A percentile compares a stretch with the other conserved stretches of the same genome.
These are phyloP conservation scores for Crithidia bombi DNA, from an alignment of 208 protist genomes.

Conservation along the genomic window DNA sequence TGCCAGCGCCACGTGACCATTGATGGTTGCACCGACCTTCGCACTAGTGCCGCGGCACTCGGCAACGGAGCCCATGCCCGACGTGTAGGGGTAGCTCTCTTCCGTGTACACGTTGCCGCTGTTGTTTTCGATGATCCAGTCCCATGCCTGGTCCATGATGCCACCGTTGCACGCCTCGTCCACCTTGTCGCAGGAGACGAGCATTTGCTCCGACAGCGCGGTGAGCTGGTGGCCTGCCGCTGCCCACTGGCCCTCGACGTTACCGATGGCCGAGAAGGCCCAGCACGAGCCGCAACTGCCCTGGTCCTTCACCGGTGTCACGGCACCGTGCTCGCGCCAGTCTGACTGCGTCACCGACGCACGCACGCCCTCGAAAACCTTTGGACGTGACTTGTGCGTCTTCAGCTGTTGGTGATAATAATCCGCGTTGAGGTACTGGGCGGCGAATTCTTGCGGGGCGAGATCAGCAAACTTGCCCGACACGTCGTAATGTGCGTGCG, in stretches of 20 bases:
- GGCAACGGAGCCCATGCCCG: constrained; percentile 38
- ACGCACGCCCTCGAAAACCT: constrained; percentile 15
- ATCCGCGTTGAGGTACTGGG: constrained; percentile 38
- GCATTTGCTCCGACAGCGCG: constrained; percentile 93
- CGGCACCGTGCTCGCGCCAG: constrained; percentile 87
- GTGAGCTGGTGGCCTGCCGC: constrained; percentile 59
- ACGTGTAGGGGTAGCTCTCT: constrained; percentile 88
- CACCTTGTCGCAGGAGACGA: constrained; percentile 93
- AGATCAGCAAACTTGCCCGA: constrained; percentile 57
- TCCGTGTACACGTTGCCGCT: constrained; percentile 79
- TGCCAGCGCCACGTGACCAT: constrained; percentile 63
- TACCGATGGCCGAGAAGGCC: constrained; percentile 95
- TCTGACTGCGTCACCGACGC: constrained; percentile 39
- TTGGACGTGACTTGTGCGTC: constrained; percentile 9
- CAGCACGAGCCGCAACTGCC: constrained; percentile 96
- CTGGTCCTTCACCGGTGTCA: constrained; percentile 96
- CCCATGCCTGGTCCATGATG: constrained; percentile 85
- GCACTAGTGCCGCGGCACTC: constrained; percentile 44
- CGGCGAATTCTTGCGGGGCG: constrained; percentile 54
- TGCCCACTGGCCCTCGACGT: constrained; percentile 86
- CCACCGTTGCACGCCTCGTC: constrained; percentile 93
- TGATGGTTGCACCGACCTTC: constrained; percentile 75
- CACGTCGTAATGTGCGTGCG: constrained; percentile 58
- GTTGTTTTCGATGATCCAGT: constrained; percentile 78
- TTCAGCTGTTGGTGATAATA: constrained; percentile 22